Base-by-base conservation (phyloP, 345 rosid genomes). In the Arabis hirsuta region DNA sequence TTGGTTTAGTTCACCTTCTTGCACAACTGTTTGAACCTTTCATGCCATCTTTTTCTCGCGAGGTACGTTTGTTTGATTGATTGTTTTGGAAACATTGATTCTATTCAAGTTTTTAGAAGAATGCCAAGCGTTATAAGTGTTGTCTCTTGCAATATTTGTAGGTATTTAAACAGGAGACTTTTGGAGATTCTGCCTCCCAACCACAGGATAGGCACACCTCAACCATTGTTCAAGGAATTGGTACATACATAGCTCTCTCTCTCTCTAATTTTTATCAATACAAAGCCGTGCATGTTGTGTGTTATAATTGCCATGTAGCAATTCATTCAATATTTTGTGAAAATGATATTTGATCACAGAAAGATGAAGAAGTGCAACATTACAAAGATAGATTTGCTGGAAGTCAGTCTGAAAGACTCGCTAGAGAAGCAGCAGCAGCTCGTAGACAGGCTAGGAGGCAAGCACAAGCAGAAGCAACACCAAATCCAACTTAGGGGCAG, bases 11-110 rank as follows among this genome's bases (percentile, higher is more conserved):
- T 39, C 83, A 88, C 75, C 78, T 91, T 76, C 91, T 91, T 11
- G 99, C 98, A 27, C 84, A 87, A 60, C 73, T 95, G 59, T 69
- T 91, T 54, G 98, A 95, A 78, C 99, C 99, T 53, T 95, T 90
- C 77, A 90, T 95, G 83, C 99, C 98, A 16, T 90, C 99, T 9
- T 90, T 95, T 77, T 86, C 98, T 64, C 50, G 83, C 16, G 90
- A 91, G 97, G 98, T 94, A 1, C n/a, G 64, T 32, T 32, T 4
- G 34, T 45, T 73, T 41, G 16, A 36, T 71, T 27, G 16, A 19
- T 41, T 14, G 47, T 56, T 71, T 54, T 32, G 12, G 4, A 54
- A 19, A 62, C 8, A 12, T 36, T 29, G 39, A 32, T 77, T 65
- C 13, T 6, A 29, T 4, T 22, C 2, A 22, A 22, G 24, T 22